Evolutionary conservation across 106 monocot species (phyloP).

Genomic region (Dactylorhiza incarnata): DNA sequence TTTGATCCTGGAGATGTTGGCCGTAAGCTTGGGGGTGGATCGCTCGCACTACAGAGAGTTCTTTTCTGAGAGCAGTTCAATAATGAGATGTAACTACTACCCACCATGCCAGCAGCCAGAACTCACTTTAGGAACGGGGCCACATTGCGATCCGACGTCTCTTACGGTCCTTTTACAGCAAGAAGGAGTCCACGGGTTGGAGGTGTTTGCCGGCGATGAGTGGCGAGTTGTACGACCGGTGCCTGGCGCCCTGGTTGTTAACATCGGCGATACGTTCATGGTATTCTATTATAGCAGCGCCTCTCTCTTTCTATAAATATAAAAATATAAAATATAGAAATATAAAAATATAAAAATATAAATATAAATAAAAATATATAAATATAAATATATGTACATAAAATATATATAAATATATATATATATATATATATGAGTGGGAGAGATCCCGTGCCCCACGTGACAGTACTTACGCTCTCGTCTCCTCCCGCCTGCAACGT

Average conservation of each 20-base stretch:
- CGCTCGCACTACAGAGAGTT: constrained; percentile 46
- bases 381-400: no score
- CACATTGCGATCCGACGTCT: constrained; percentile 58
- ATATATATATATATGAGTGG: no score
- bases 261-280: constrained; percentile 82
- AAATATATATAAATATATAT: no score
- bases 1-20: constrained; percentile 70
- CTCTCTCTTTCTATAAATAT: not conserved
- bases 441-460: no score
- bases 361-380: no score
- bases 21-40: constrained; percentile 56
- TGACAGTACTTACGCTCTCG: no score
- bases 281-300: constrained; percentile 14
- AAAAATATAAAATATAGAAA: not conserved
- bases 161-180: constrained; percentile 51
- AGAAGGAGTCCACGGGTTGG: constrained; percentile 47
- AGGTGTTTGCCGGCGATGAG: constrained; percentile 32
- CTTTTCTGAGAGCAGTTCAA: constrained; percentile 59
- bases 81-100: constrained; percentile 69
- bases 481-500: no score
- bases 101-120: constrained; percentile 67
- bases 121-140: constrained; percentile 59
- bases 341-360: not conserved
- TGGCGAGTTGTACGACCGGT: constrained; percentile 44
- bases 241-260: constrained; percentile 43